Evolutionary conservation across 2,329 filamentous ascomycete genomes (phyloP), one percentile per base, ranked within the genome.

Genomic region (Leptographium radiaticola): DNA sequence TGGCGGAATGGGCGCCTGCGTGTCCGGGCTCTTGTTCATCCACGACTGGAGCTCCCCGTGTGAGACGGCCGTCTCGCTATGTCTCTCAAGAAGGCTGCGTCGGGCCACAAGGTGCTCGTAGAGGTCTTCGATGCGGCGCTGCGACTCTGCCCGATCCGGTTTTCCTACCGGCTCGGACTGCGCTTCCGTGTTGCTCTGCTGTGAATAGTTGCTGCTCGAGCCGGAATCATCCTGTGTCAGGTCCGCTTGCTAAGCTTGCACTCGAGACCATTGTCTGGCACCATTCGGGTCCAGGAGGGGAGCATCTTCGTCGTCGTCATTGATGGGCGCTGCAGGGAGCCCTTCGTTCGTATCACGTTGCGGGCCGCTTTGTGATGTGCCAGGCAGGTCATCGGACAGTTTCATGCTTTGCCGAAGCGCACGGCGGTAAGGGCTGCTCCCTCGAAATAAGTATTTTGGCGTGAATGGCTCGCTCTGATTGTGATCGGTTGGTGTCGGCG

Each of bases 371-470:
- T 2, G 4, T 6, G 16, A 30, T 8, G 30, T 33, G 2, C 18
- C 15, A 10, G 9, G 9, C n/a, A 30, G 57, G 16, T 64, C 62
- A 9, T 69, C 60, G 16, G 66, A 66, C 9, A 66, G 61, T 53
- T 67, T 66, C 59, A 77, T 77, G 2, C 65, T 73, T 50, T 71
- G 69, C 46, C 69, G 71, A 36, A 82, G 60, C 2, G 73, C 74
- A 31, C 73, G 73, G 4, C 78, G 73, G 58, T 76, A 83, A 0
- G 78, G 77, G 53, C 77, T 82, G 31, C 71, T 67, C 0, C 75
- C 75, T 33, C 76, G 70, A 56, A 80, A 79, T 1, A 79, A 64
- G 56, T 77, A 73, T 15, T 55, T 43, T 12, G 57, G 53, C 2
- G 56, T 53, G 13, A 45, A 34, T 7, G 12, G 25, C 2, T 48